Conservation (phyloP, 306 rosid species). For the Quercus engelmannii region DNA sequence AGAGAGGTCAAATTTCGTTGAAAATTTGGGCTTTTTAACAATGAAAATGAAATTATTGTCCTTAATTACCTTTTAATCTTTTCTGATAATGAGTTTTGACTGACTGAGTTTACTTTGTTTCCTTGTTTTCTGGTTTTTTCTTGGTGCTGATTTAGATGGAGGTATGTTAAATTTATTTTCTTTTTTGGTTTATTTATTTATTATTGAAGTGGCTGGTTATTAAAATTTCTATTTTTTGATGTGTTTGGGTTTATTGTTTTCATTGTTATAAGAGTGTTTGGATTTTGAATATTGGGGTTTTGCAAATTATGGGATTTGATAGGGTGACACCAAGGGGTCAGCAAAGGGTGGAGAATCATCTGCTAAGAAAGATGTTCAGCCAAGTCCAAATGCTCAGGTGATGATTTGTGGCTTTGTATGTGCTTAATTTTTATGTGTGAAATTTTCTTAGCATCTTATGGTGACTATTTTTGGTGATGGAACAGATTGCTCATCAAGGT, state of each 20-base stretch:
- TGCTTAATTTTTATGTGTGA: neutral
- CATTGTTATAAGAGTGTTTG: neutral
- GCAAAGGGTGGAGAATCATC: constrained; percentile 85
- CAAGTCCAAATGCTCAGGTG: constrained; percentile 74
- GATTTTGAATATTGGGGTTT: constrained; percentile 4
- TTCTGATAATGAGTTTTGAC: constrained; percentile 10
- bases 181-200: neutral
- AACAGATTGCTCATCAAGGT: constrained; percentile 69
- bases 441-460: constrained; percentile 9
- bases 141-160: constrained; percentile 70
- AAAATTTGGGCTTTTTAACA: neutral
- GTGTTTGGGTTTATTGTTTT: neutral
- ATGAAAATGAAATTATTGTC: neutral
- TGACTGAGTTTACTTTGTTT: constrained; percentile 13
- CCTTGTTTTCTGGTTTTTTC: constrained; percentile 21
- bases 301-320: constrained; percentile 17
- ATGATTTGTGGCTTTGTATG: neutral
- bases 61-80: too few species aligned
- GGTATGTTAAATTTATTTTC: constrained; percentile 49
- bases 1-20: constrained; percentile 59
- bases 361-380: constrained; percentile 68
- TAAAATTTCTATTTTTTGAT: neutral
- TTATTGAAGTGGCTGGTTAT: neutral
- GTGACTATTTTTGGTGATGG: constrained; percentile 12
- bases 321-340: constrained; percentile 96